Conservation (phyloP, 768 basidiomycete genomes). For the Wakefieldia striispora region DNA sequence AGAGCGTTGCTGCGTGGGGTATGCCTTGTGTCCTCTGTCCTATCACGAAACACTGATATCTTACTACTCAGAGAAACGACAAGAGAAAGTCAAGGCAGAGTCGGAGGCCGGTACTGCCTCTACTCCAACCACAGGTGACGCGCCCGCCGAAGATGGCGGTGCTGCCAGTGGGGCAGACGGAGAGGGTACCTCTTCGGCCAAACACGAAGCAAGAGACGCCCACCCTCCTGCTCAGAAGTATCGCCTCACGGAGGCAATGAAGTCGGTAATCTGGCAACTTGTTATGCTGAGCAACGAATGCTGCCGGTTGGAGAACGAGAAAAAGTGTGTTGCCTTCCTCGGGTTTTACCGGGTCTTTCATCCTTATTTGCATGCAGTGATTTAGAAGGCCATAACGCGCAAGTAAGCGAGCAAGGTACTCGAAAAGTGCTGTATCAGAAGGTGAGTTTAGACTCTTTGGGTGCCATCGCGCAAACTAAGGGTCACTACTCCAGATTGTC, state of each 20-base stretch:
- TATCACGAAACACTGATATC: background rate
- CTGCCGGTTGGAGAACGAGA: slow-evolving; percentile 65
- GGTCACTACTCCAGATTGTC: slow-evolving; percentile 52
- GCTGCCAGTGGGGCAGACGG: slow-evolving; percentile 26
- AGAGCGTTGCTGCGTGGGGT: slow-evolving; percentile 69
- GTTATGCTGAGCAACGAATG: slow-evolving; percentile 82
- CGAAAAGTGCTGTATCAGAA: slow-evolving; percentile 81
- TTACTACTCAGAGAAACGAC: slow-evolving; percentile 41
- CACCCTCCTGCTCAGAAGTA: slow-evolving; percentile 78
- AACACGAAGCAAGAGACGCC: slow-evolving; percentile 34
- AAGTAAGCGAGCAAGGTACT: slow-evolving; percentile 78
- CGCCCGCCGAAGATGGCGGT: slow-evolving; percentile 33
- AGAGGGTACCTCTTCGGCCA: slow-evolving; percentile 19
- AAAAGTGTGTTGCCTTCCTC: slow-evolving; percentile 41
- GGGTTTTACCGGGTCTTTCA: background rate
- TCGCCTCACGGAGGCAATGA: slow-evolving; percentile 78
- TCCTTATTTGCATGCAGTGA: slow-evolving; percentile 23
- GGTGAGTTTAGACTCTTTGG: slow-evolving; percentile 33
- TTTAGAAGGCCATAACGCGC: slow-evolving; percentile 65
- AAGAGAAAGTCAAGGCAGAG: slow-evolving; percentile 51
- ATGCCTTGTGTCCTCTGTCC: slow-evolving; percentile 15
- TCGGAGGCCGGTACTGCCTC: slow-evolving; percentile 33
- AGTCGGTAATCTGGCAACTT: slow-evolving; percentile 74
- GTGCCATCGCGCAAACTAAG: background rate
- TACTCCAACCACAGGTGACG: slow-evolving; percentile 24